Evolutionary conservation across 371 early-diverging fungal species (phyloP), one percentile per base, ranked within the genome.

Genomic region (Syncephalis fuscata): DNA sequence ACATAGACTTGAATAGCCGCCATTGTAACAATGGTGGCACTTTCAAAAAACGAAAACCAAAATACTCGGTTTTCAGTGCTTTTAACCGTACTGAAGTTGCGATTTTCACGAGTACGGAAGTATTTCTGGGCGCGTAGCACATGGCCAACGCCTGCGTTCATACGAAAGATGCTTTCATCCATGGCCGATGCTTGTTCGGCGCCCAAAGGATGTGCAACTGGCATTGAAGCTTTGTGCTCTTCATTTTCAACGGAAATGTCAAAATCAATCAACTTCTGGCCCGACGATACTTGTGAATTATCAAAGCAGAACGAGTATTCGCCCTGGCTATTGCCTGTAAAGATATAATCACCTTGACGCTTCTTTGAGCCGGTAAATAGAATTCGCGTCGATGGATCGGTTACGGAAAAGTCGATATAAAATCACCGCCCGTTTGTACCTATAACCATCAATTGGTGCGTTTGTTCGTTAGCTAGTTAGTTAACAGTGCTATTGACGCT

Each of bases 291-390:
- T 76, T 85, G 79, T 45, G 71, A 71, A 65, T 94, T 94, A 54
- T 75, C 75, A 74, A 94, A 94, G 70, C 92, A 92, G 70, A 88
- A 86, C 16, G 81, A 61, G 65, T 87, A 86, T 61, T 94, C 94
- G 44, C 94, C 94, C 2, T 66, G 68, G 45, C 71, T 56, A 27
- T 76, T 74, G 3, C 85, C 83, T 1, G 83, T 74, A 63, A 94
- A 84, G 42, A 88, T 84, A 62, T 68, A 85, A 69, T 94, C 92
- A 54, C 85, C 89, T 61, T 92, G 90, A 43, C 87, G 83, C 61
- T 88, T 85, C 44, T 76, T 73, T 53, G 76, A 72, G 48, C 88
- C 91, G 37, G 56, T 54, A 51, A 86, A 57, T 22, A 89, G 55
- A 42, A 71, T 49, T 41, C 67, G 62, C 43, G 63, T 64, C 47